Conservation (phyloP, 345 rosid genomes). For the Cardamine occulta region DNA sequence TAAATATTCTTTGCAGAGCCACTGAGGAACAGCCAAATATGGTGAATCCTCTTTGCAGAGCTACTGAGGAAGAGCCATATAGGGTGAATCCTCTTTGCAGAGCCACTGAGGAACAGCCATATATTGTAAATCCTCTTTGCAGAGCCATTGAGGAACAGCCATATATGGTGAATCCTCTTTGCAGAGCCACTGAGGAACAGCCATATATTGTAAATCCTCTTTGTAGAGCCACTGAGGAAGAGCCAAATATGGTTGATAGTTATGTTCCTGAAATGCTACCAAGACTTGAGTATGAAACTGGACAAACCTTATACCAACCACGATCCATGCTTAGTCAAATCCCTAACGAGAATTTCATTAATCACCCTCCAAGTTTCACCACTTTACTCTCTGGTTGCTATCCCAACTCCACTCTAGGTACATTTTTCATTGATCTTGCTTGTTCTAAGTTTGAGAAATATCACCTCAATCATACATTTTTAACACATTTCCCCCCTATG, state of each 20-base stretch:
- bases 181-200: slow-evolving; percentile 53
- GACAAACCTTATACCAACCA: slow-evolving; percentile 43
- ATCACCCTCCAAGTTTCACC: slow-evolving; percentile 81
- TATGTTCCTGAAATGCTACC: slow-evolving; percentile 40
- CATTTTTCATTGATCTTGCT: slow-evolving; percentile 10
- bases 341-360: slow-evolving; percentile 37
- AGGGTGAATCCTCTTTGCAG: slow-evolving; percentile 47
- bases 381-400: slow-evolving; percentile 65
- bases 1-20: slow-evolving; percentile 47
- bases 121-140: slow-evolving; percentile 40
- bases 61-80: slow-evolving; percentile 44
- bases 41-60: slow-evolving; percentile 48
- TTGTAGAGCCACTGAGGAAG: slow-evolving; percentile 53
- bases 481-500: slow-evolving; percentile 27
- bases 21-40: slow-evolving; percentile 44
- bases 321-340: slow-evolving; percentile 38
- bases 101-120: slow-evolving; percentile 44
- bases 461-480: slow-evolving; percentile 19
- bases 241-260: slow-evolving; percentile 34
- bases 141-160: slow-evolving; percentile 51
- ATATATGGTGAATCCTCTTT: slow-evolving; percentile 32
- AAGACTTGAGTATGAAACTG: slow-evolving; percentile 47
- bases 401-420: slow-evolving; percentile 60
- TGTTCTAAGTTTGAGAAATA: slow-evolving; percentile 22
- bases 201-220: slow-evolving; percentile 32